phyloP scores from a whole-genome alignment of 2,329 filamentous ascomycete genomes.

The Aspergillus fijiensis region DNA sequence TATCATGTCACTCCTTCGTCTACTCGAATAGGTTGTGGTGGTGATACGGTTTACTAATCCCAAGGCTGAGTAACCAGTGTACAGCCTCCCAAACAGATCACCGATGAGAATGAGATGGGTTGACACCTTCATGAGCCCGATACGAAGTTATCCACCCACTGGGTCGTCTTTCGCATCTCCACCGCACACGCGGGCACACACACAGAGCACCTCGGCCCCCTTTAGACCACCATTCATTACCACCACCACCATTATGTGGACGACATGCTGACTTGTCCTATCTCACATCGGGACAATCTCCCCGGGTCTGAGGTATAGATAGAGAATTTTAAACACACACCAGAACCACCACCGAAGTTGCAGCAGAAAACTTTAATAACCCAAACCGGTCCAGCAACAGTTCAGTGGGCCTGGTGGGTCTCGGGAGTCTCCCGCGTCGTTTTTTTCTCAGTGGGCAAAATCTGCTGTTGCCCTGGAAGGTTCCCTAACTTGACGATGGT shows the following conservation, averaged over 20 bases:
- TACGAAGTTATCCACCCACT: neutral
- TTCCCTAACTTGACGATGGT: neutral
- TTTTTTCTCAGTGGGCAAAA: slow-evolving; percentile 8
- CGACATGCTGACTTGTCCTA: neutral
- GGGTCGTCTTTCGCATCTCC: neutral
- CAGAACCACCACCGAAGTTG: neutral
- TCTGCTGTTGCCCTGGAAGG: neutral
- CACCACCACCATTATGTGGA: neutral
- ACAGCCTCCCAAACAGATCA: neutral
- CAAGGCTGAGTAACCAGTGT: neutral
- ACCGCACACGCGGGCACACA: neutral
- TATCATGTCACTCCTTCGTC: neutral
- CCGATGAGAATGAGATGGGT: neutral
- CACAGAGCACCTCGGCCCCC: too few relatives aligned
- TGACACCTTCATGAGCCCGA: neutral
- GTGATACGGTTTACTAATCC: neutral
- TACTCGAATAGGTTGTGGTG: neutral
- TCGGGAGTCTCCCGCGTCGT: slow-evolving; percentile 11
- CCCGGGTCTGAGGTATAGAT: neutral
- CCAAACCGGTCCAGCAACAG: slow-evolving; percentile 1
- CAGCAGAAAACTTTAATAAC: slow-evolving; percentile 9
- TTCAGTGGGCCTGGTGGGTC: slow-evolving; percentile 16
- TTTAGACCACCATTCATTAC: neutral
- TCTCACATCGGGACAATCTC: neutral
- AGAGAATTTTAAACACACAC: slow-evolving; percentile 6